A percentile compares a stretch with the other conserved stretches of the same genome.
Evolutionary conservation across 139 green algal species (phyloP).

Genomic region (Nannochloris sp.): DNA sequence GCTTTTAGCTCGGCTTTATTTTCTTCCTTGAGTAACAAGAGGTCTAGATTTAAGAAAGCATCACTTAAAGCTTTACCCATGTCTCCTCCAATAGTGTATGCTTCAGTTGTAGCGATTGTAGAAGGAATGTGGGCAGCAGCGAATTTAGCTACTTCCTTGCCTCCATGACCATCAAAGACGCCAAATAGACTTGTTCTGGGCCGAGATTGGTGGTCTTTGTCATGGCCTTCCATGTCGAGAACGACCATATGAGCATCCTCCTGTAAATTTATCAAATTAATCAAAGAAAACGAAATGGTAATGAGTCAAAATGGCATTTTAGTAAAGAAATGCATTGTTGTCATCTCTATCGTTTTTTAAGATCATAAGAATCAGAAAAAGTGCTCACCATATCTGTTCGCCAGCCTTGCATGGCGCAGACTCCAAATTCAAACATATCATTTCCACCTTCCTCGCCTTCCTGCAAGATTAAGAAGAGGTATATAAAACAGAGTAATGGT

Average conservation of each 20-base stretch:
- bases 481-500: not conserved
- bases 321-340: not conserved
- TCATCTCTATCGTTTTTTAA: not conserved
- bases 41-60: slow-evolving; percentile 39
- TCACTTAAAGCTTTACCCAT: slow-evolving; percentile 25
- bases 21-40: slow-evolving; percentile 23
- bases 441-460: slow-evolving; percentile 47
- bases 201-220: not conserved
- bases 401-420: slow-evolving; percentile 66
- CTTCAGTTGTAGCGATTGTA: slow-evolving; percentile 16
- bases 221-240: slow-evolving; percentile 25
- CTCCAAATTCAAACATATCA: slow-evolving; percentile 39
- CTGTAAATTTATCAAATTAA: slow-evolving; percentile 7
- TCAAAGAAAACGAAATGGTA: not conserved
- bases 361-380: not conserved
- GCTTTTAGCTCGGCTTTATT: slow-evolving; percentile 29
- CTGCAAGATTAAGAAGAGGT: slow-evolving; percentile 15
- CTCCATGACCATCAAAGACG: slow-evolving; percentile 58
- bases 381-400: slow-evolving; percentile 62
- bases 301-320: too few species aligned
- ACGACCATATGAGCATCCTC: slow-evolving; percentile 41
- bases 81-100: slow-evolving; percentile 15
- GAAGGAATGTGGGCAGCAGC: slow-evolving; percentile 30
- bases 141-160: slow-evolving; percentile 51
- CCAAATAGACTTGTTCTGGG: slow-evolving; percentile 35